Percentiles rank a stretch among this genome's conserved stretches.
phyloP scores from a whole-genome alignment of 2,329 filamentous ascomycete genomes.

The Biscogniauxia marginata region DNA sequence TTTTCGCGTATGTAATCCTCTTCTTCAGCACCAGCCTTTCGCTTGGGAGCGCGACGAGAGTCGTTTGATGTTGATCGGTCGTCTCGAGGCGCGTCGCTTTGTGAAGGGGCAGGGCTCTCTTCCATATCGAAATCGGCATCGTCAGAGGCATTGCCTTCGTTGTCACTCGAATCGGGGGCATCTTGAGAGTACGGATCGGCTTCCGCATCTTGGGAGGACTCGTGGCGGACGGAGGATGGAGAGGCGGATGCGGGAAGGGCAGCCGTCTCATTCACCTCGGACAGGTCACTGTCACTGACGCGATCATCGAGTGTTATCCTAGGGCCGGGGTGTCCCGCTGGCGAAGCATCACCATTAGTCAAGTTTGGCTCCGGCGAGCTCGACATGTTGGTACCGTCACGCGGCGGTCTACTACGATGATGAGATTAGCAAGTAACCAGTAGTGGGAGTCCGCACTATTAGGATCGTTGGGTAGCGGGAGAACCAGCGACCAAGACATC shows the following conservation, averaged over 20 bases:
- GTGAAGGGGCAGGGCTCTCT: conserved; percentile 51
- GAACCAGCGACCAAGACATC: conserved; percentile 35
- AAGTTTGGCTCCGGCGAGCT: conserved; percentile 60
- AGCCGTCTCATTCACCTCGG: conserved; percentile 64
- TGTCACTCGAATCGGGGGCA: conserved; percentile 42
- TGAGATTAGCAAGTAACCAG: conserved; percentile 44
- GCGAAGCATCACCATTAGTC: conserved; percentile 65
- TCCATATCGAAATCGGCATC: conserved; percentile 77
- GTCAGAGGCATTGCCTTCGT: conserved; percentile 56
- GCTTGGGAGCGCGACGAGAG: conserved; percentile 69
- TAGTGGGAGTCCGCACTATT: conserved; percentile 14
- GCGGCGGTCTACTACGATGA: conserved; percentile 56
- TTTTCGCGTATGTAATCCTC: conserved; percentile 87
- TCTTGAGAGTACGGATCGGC: conserved; percentile 34
- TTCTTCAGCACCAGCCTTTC: conserved; percentile 67
- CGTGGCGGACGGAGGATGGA: conserved; percentile 38
- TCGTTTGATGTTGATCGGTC: conserved; percentile 69
- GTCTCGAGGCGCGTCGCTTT: conserved; percentile 47
- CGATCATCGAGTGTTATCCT: conserved; percentile 38
- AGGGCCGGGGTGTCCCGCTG: conserved; percentile 46
- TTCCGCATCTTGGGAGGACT: conserved; percentile 35
- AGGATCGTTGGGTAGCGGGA: conserved; percentile 27
- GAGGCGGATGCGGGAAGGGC: conserved; percentile 45
- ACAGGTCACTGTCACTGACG: conserved; percentile 72
- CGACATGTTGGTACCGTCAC: conserved; percentile 53